A percentile compares a stretch with the other conserved stretches of the same genome.
Conservation (phyloP, 768 basidiomycete species). For the Hericium erinaceus region DNA sequence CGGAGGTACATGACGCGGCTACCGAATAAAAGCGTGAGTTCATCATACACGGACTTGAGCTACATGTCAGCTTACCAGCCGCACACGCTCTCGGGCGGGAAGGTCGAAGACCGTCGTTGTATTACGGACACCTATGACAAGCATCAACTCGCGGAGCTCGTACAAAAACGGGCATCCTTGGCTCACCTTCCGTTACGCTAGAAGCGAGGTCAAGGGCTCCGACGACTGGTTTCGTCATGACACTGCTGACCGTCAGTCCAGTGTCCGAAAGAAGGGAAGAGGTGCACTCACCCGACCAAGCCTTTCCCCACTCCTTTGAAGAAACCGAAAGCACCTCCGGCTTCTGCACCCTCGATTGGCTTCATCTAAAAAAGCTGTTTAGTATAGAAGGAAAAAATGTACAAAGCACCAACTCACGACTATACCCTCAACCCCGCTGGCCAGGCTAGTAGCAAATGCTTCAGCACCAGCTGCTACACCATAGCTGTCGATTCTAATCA, state of each 20-base stretch:
- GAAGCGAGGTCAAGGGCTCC: slow-evolving; percentile 95
- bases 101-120: slow-evolving; percentile 98
- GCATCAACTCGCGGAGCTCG: neutral
- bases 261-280: neutral
- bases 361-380: slow-evolving; percentile 56
- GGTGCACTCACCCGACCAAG: slow-evolving; percentile 66
- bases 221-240: slow-evolving; percentile 92
- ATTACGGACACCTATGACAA: slow-evolving; percentile 75
- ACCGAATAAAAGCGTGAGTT: slow-evolving; percentile 4
- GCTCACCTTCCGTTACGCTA: slow-evolving; percentile 81
- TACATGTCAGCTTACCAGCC: slow-evolving; percentile 44
- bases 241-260: slow-evolving; percentile 33
- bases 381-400: neutral
- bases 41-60: neutral
- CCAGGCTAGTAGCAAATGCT: slow-evolving; percentile 87
- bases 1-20: slow-evolving; percentile 79
- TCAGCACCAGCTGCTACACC: slow-evolving; percentile 94
- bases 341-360: slow-evolving; percentile 93
- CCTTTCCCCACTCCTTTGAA: slow-evolving; percentile 98
- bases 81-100: slow-evolving; percentile 76
- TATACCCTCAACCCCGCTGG: slow-evolving; percentile 94
- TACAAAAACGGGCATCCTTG: neutral
- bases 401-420: slow-evolving; percentile 41
- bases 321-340: slow-evolving; percentile 90
- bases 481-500: slow-evolving; percentile 44